phyloP scores from a whole-genome alignment of 2,329 filamentous ascomycete genomes.

The Botryotinia calthae region DNA sequence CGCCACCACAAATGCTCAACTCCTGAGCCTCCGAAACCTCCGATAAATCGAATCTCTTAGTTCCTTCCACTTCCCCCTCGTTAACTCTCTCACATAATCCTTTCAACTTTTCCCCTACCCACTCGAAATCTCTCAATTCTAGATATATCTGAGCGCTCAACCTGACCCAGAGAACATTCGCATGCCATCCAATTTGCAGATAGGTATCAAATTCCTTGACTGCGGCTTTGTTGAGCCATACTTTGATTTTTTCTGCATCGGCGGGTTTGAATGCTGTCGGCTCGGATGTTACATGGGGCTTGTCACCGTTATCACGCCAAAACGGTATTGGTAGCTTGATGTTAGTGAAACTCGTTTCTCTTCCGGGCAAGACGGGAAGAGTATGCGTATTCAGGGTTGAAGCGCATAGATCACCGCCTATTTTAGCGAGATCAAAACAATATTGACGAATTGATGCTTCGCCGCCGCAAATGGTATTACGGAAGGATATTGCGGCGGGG shows the following conservation, averaged over 20 bases:
- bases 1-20: neutral
- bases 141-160: conserved; percentile 82
- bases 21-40: neutral
- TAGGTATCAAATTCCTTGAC: conserved; percentile 66
- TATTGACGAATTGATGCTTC: conserved; percentile 68
- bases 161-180: conserved; percentile 63
- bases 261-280: conserved; percentile 36
- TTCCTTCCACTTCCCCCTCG: conserved; percentile 31
- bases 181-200: conserved; percentile 54
- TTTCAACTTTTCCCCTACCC: conserved; percentile 48
- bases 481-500: conserved; percentile 69
- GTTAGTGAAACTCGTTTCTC: conserved; percentile 68
- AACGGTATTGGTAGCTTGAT: conserved; percentile 58
- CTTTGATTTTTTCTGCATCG: conserved; percentile 57
- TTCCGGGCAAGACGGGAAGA: conserved; percentile 65
- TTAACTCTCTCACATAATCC: conserved; percentile 51
- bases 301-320: conserved; percentile 41
- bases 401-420: conserved; percentile 61
- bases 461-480: conserved; percentile 65
- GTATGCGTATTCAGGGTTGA: conserved; percentile 65
- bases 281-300: conserved; percentile 28
- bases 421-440: conserved; percentile 57
- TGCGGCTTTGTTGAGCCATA: conserved; percentile 42
- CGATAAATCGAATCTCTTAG: neutral
- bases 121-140: conserved; percentile 73